Evolutionary conservation across 2,329 filamentous ascomycete species (phyloP).

Genomic region (Ploettnerulaceae sp.): DNA sequence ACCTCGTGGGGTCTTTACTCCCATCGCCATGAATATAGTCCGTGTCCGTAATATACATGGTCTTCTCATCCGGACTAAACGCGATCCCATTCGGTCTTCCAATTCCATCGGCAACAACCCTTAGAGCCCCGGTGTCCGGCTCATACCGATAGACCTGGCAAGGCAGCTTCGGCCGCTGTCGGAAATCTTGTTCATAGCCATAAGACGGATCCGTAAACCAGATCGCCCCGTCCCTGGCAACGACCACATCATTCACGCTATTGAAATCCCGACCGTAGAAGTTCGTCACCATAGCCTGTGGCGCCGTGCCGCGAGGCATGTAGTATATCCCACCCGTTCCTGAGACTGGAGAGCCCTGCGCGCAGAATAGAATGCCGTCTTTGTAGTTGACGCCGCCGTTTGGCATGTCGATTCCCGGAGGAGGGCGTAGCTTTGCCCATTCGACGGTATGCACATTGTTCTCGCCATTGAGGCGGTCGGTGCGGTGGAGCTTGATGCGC

Average conservation of each 20-base stretch:
- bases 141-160: conserved; percentile 46
- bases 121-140: conserved; percentile 37
- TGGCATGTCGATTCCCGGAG: conserved; percentile 42
- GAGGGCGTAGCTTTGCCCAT: conserved; percentile 35
- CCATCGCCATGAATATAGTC: conserved; percentile 33
- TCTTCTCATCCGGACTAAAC: conserved; percentile 35
- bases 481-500: conserved; percentile 35
- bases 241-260: conserved; percentile 41
- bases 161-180: conserved; percentile 41
- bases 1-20: conserved; percentile 31
- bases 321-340: conserved; percentile 30
- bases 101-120: conserved; percentile 45
- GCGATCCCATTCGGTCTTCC: conserved; percentile 37
- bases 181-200: conserved; percentile 43
- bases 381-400: conserved; percentile 40
- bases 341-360: conserved; percentile 34
- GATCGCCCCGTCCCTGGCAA: conserved; percentile 38
- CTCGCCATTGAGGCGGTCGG: conserved; percentile 18
- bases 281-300: conserved; percentile 36
- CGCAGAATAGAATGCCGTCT: conserved; percentile 40
- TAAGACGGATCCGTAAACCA: conserved; percentile 48
- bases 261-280: conserved; percentile 45
- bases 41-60: conserved; percentile 42
- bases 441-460: conserved; percentile 32
- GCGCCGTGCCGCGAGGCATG: conserved; percentile 25